Evolutionary conservation across 208 protist species (phyloP).

Genomic region (Wallacemonas sp.): DNA sequence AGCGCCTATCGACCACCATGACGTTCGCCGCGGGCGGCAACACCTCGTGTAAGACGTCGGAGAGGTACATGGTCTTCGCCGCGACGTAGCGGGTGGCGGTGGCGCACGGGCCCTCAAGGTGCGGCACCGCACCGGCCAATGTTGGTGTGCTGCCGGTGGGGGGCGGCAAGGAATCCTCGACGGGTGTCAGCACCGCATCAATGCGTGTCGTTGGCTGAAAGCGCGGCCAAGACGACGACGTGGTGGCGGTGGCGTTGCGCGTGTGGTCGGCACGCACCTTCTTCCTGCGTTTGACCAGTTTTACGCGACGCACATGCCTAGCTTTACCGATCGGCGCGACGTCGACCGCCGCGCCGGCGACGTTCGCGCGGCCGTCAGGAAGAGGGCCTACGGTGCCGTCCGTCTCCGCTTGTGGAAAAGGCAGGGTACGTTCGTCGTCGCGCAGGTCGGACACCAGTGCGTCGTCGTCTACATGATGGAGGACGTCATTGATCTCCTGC

Average conservation of each 20-base stretch:
- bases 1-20: neutral
- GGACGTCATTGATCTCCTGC: neutral
- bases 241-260: too few species aligned
- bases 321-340: neutral
- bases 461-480: neutral
- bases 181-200: too few species aligned
- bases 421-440: neutral
- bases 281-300: too few species aligned
- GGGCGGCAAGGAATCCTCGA: too few species aligned
- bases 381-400: neutral
- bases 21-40: neutral
- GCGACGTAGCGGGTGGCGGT: neutral
- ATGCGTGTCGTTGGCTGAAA: too few species aligned
- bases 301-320: too few species aligned
- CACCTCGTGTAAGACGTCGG: neutral
- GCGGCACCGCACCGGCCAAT: too few species aligned
- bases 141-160: too few species aligned
- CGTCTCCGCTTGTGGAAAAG: neutral
- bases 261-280: too few species aligned
- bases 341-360: too few species aligned
- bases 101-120: neutral
- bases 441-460: neutral
- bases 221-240: too few species aligned
- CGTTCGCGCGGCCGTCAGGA: too few species aligned
- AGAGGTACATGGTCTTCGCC: slow-evolving; percentile 2